Conservation (phyloP, 257 asterid genomes). For the Salvia miltiorrhiza region DNA sequence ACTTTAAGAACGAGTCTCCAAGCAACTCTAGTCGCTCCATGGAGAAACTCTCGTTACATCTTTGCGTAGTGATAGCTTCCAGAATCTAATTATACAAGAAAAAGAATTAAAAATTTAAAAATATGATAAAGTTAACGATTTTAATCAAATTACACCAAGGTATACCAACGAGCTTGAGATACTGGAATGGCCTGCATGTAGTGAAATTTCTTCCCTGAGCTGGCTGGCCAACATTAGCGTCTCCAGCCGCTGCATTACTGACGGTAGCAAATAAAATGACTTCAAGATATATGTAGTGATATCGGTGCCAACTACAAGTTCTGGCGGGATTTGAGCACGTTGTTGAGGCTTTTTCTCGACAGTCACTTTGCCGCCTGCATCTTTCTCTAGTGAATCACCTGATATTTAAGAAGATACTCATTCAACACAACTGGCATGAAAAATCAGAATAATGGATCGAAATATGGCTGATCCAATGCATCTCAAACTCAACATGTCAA, state of each 20-base stretch:
- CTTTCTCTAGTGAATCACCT: slow-evolving; percentile 27
- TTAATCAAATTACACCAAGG: not conserved
- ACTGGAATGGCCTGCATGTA: slow-evolving; percentile 34
- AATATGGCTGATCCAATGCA: not conserved
- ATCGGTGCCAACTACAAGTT: slow-evolving; percentile 65
- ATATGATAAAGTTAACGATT: not conserved
- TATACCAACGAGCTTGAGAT: slow-evolving; percentile 73
- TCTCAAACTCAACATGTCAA: no score
- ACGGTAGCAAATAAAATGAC: slow-evolving; percentile 86
- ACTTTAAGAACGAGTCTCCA: slow-evolving; percentile 90
- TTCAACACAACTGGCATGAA: not conserved
- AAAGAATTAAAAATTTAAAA: slow-evolving; percentile 1
- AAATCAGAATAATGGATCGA: slow-evolving; percentile 2
- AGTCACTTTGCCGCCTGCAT: slow-evolving; percentile 23
- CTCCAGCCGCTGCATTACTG: slow-evolving; percentile 86
- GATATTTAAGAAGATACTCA: no score
- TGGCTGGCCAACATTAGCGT: slow-evolving; percentile 93
- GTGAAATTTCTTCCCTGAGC: slow-evolving; percentile 65
- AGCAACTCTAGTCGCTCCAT: slow-evolving; percentile 95
- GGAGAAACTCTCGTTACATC: slow-evolving; percentile 83
- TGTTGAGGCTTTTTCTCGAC: slow-evolving; percentile 46
- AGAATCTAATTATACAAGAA: slow-evolving; percentile 52
- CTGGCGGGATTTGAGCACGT: slow-evolving; percentile 81
- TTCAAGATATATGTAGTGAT: slow-evolving; percentile 56
- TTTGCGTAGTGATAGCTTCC: slow-evolving; percentile 83